Percentiles rank a stretch among this genome's conserved stretches.
phyloP scores from a whole-genome alignment of 1,139 yeast species.

The Pichia sp. region DNA sequence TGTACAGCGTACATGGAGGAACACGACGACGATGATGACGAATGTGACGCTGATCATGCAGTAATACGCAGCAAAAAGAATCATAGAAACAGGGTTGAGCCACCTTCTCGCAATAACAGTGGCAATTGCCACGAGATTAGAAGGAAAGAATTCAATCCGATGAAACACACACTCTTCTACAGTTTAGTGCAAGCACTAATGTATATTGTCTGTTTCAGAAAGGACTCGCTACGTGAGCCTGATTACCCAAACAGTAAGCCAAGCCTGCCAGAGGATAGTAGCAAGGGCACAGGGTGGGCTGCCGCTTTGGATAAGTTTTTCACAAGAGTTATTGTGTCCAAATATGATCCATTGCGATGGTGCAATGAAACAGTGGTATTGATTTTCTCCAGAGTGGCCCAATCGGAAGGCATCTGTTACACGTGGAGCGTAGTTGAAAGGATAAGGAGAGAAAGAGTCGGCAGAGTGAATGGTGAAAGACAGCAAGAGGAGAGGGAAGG shows the following conservation, averaged over 20 bases:
- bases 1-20: conserved; percentile 80
- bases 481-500: background rate
- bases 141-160: conserved; percentile 15
- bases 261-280: background rate
- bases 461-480: conserved; percentile 20
- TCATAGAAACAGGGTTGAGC: conserved; percentile 33
- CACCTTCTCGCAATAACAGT: conserved; percentile 4
- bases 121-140: background rate
- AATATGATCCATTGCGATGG: conserved; percentile 88
- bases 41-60: conserved; percentile 63
- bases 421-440: conserved; percentile 92
- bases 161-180: conserved; percentile 52
- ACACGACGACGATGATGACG: conserved; percentile 61
- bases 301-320: conserved; percentile 79
- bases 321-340: conserved; percentile 79
- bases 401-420: conserved; percentile 84
- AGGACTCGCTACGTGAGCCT: conserved; percentile 47
- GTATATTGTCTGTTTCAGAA: conserved; percentile 88
- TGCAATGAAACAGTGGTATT: conserved; percentile 92
- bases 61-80: conserved; percentile 27
- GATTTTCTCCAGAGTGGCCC: conserved; percentile 91
- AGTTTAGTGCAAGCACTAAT: conserved; percentile 91
- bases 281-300: conserved; percentile 52
- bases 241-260: conserved; percentile 5
- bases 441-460: conserved; percentile 63